A percentile compares a stretch with the other conserved stretches of the same genome.
These are phyloP conservation scores for Fusarium sp. DNA, from an alignment of 2,329 filamentous ascomycete genomes.

Conservation along the genomic window DNA sequence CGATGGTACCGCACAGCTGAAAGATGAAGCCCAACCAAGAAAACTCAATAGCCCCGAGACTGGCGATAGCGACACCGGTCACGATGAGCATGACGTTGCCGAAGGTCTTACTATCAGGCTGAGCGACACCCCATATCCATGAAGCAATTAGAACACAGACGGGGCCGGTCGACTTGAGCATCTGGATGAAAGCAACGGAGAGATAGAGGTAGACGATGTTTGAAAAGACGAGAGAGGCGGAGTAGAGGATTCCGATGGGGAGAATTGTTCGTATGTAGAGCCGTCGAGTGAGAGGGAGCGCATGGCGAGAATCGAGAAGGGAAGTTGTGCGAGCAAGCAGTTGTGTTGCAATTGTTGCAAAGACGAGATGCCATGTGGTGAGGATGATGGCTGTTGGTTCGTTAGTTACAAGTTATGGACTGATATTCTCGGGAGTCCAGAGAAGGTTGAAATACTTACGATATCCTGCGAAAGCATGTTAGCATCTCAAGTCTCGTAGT, in stretches of 20 bases:
- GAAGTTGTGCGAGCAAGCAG: constrained; percentile 74
- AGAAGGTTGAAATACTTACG: constrained; percentile 46
- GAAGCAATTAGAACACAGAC: constrained; percentile 76
- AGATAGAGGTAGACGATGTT: constrained; percentile 79
- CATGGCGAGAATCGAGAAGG: constrained; percentile 74
- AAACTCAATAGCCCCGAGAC: constrained; percentile 77
- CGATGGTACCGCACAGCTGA: constrained; percentile 82
- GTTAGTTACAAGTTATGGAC: constrained; percentile 22
- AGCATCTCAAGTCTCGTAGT: constrained; percentile 13
- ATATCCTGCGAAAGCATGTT: constrained; percentile 49
- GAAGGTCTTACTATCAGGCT: constrained; percentile 62
- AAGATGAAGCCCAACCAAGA: constrained; percentile 75
- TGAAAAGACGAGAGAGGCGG: constrained; percentile 75
- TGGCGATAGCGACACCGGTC: constrained; percentile 66
- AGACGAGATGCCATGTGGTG: constrained; percentile 78
- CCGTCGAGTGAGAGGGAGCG: constrained; percentile 71
- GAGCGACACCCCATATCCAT: constrained; percentile 71
- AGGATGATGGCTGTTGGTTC: constrained; percentile 66
- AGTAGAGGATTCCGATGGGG: constrained; percentile 77
- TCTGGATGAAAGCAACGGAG: constrained; percentile 78
- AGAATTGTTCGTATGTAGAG: constrained; percentile 75
- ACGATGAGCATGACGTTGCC: constrained; percentile 68
- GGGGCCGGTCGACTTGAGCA: constrained; percentile 78
- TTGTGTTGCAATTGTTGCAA: constrained; percentile 77
- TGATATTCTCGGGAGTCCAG: neutral